Evolutionary conservation across 805 yeast genomes (phyloP), one percentile per base, ranked within the genome.

Genomic region (Kuraishia piskuri): DNA sequence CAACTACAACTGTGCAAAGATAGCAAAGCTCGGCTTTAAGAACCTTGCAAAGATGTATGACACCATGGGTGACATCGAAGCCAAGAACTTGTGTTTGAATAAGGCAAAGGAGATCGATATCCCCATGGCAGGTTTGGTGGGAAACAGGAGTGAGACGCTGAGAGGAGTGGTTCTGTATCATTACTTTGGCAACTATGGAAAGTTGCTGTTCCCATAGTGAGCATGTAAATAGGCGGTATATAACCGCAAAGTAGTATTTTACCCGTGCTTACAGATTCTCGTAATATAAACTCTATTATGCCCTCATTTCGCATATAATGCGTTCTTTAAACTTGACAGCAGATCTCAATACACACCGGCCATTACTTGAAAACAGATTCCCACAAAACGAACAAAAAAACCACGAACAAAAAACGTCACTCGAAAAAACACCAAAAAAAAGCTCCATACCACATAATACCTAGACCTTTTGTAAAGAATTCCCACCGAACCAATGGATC

Each of bases 131-230:
- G 69, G 65, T 3, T 67, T 68, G 52, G 50, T 54, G 9, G 20
- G 37, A 6, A 25, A 25, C 6, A 46, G 48, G 36, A 20, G 26
- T n/a, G 9, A 54, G 45, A 59, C 60, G 8, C 63, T 70, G 21
- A 58, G 72, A 54, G 64, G 66, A 31, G 67, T 63, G 4, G 71
- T 70, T 7, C 56, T 70, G 46, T 57, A 59, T 14, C 60, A 68
- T 45, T 70, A 68, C 56, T 66, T 70, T 49, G 74, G 74, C 3
- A 52, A 59, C 21, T 68, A 69, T 68, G 73, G 74, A 9, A 55
- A 55, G 20, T 59, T 65, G 36, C 54, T 70, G 23, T 69, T 70
- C 58, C 70, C 72, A 64, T 55, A 51, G 49, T 10, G 52, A 44
- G 12, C 46, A 20, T 50, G 52, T 44, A 50, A 40, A 50, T 50